phyloP scores from a whole-genome alignment of 176 grass and related monocot genomes.

The Neostapfia colusana region DNA sequence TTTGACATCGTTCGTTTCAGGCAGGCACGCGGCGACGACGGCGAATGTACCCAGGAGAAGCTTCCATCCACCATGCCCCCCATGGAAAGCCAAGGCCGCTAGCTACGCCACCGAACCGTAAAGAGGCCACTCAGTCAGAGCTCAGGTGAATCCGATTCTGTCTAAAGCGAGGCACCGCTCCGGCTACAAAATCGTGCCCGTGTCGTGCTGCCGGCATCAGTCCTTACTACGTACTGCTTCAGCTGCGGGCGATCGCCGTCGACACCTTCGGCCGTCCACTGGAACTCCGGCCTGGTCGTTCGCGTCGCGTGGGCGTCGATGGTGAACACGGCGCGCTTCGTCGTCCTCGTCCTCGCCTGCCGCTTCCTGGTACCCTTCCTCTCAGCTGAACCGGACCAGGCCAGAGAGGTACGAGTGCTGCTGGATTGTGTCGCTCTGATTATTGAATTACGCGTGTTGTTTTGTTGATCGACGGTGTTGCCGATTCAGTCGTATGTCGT shows the following conservation, averaged over 20 bases:
- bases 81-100: neutral
- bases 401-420: conserved; percentile 46
- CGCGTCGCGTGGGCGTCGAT: conserved; percentile 24
- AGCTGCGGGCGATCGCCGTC: neutral
- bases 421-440: neutral
- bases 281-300: neutral
- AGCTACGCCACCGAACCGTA: conserved; percentile 33
- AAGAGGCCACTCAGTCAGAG: conserved; percentile 19
- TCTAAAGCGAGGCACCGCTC: conserved; percentile 31
- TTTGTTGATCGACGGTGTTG: neutral
- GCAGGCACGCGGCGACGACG: conserved; percentile 9
- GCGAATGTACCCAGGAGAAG: conserved; percentile 8
- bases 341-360: conserved; percentile 57
- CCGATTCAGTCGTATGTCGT: conserved; percentile 80
- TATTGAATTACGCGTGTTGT: neutral
- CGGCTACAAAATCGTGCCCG: conserved; percentile 55
- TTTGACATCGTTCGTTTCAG: neutral
- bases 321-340: conserved; percentile 53
- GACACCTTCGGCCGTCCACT: neutral
- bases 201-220: neutral
- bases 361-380: conserved; percentile 53
- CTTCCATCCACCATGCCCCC: conserved; percentile 28
- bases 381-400: conserved; percentile 39
- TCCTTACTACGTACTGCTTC: neutral
- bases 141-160: conserved; percentile 82